phyloP scores from a whole-genome alignment of 1,284 basidiomycete genomes.

The Moesziomyces aphidis region DNA sequence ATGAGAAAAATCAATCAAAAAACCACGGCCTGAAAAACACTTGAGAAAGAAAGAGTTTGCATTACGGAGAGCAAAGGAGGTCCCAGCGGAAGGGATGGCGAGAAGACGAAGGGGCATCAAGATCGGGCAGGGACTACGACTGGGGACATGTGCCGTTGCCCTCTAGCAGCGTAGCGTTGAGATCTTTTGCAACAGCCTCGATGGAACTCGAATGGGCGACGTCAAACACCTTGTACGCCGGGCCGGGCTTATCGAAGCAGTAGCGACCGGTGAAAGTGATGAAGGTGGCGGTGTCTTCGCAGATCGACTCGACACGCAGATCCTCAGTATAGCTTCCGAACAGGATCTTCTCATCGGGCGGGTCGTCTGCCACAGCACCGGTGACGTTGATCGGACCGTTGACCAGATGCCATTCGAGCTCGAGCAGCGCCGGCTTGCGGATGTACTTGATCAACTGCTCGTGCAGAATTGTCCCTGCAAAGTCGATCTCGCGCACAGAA shows the following conservation, averaged over 20 bases:
- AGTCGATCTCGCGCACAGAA: slow-evolving; percentile 34
- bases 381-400: slow-evolving; percentile 36
- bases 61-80: too few species aligned
- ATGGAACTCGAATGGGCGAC: slow-evolving; percentile 21
- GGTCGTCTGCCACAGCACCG: slow-evolving; percentile 28
- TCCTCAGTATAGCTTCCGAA: slow-evolving; percentile 38
- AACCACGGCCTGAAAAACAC: too few species aligned
- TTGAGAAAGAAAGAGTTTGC: too few species aligned
- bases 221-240: slow-evolving; percentile 34
- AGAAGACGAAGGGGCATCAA: too few species aligned
- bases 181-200: slow-evolving; percentile 21
- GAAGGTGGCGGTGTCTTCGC: slow-evolving; percentile 20
- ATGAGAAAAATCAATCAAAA: too few species aligned
- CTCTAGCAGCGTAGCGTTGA: slow-evolving; percentile 22
- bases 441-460: slow-evolving; percentile 33
- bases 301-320: slow-evolving; percentile 30
- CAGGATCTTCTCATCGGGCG: slow-evolving; percentile 21
- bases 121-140: not conserved
- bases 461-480: slow-evolving; percentile 29
- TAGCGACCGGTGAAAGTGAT: slow-evolving; percentile 31
- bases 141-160: slow-evolving; percentile 29
- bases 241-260: slow-evolving; percentile 34
- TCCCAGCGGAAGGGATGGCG: too few species aligned
- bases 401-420: slow-evolving; percentile 35
- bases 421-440: slow-evolving; percentile 21